Conservation (phyloP, 257 asterid species). For the Solanum arcanum region DNA sequence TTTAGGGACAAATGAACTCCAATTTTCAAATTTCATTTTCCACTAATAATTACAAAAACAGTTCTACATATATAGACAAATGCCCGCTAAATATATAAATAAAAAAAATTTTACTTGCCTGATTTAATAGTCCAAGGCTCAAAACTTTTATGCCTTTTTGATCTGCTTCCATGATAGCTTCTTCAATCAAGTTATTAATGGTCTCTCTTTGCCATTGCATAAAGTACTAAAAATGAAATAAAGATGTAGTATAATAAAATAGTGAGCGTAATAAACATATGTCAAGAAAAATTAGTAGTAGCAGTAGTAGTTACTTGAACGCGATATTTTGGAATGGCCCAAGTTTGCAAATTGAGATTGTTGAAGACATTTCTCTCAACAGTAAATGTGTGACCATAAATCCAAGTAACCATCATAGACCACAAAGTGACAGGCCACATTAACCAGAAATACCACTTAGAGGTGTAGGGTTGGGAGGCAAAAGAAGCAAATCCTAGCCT, state of each 20-base stretch:
- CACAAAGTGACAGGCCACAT: conserved; percentile 85
- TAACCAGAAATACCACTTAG: conserved; percentile 58
- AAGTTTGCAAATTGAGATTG: conserved; percentile 53
- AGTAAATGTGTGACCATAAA: conserved; percentile 41
- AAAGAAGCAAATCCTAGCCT: conserved; percentile 63
- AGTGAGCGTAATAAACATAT: neutral
- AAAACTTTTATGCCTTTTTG: conserved; percentile 29
- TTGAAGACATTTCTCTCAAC: conserved; percentile 64
- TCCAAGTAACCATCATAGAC: conserved; percentile 53
- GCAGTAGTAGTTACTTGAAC: conserved; percentile 32
- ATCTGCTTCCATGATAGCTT: conserved; percentile 17
- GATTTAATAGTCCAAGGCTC: conserved; percentile 3
- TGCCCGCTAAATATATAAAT: neutral
- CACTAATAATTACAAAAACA: no score
- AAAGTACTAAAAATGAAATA: conserved; percentile 11
- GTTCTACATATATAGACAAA: no score
- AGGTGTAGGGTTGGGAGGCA: conserved; percentile 51
- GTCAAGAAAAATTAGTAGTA: neutral
- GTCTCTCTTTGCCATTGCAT: neutral
- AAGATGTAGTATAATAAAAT: no score
- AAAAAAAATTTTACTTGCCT: neutral
- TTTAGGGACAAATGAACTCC: neutral
- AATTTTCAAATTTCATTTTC: no score
- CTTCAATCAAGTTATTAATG: neutral
- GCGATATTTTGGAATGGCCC: conserved; percentile 68